Conservation (phyloP, 2,329 filamentous ascomycete species). For the Ceratocystis diversiconidia region DNA sequence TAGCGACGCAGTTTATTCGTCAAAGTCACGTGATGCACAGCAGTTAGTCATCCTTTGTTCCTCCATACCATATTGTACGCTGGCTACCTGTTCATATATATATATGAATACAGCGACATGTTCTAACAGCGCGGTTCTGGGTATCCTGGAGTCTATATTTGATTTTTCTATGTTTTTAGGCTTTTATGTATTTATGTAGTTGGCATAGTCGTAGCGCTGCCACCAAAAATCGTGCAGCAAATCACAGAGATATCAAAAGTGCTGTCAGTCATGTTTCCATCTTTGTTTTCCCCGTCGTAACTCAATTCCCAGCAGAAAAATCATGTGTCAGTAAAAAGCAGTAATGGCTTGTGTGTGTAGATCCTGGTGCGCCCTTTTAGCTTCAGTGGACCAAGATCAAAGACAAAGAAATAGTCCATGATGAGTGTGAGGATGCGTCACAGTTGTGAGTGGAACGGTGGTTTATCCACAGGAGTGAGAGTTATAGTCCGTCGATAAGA, state of each 20-base stretch:
- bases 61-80: not conserved
- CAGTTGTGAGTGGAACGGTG: not conserved
- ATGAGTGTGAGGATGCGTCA: constrained; percentile 1
- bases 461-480: not conserved
- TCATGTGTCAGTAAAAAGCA: not conserved
- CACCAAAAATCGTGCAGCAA: not conserved
- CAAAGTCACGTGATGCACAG: not conserved
- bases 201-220: not conserved
- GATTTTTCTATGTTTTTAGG: constrained; percentile 17
- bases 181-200: constrained; percentile 4
- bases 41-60: not conserved
- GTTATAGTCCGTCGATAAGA: not conserved
- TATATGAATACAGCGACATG: not conserved
- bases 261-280: not conserved
- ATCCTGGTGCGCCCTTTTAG: not conserved
- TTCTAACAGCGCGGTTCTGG: constrained; percentile 1
- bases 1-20: not conserved
- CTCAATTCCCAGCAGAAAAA: not conserved
- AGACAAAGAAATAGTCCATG: not conserved
- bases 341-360: not conserved
- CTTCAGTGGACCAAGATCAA: not conserved
- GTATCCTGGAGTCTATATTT: constrained; percentile 16
- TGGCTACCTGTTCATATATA: not conserved
- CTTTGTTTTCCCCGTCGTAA: not conserved
- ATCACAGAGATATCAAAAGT: constrained; percentile 3